A percentile compares a stretch with the other conserved stretches of the same genome.
phyloP scores from a whole-genome alignment of 495 filamentous ascomycete genomes.

The Penicillium waksmanii region DNA sequence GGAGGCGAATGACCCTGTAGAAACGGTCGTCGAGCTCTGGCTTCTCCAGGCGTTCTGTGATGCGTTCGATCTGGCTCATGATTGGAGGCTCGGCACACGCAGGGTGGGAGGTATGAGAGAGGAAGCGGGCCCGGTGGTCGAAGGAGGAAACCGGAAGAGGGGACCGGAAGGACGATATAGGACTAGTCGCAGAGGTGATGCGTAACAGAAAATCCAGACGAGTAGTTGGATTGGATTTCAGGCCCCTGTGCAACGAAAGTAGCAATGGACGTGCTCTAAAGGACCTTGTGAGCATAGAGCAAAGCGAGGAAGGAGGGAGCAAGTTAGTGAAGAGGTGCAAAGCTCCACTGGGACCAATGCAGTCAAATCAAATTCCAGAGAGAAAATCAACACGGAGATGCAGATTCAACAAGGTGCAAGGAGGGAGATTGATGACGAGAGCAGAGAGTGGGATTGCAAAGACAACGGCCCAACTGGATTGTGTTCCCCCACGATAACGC shows the following conservation, averaged over 20 bases:
- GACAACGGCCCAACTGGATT: conserved; percentile 4
- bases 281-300: conserved; percentile 50
- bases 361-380: background rate
- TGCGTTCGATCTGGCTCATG: conserved; percentile 61
- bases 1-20: conserved; percentile 84
- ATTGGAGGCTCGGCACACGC: conserved; percentile 27
- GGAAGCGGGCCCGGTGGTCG: conserved; percentile 24
- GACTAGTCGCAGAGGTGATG: conserved; percentile 19
- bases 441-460: conserved; percentile 11
- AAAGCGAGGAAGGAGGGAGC: conserved; percentile 22
- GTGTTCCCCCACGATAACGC: conserved; percentile 8
- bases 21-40: conserved; percentile 85
- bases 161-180: conserved; percentile 15
- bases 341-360: conserved; percentile 17
- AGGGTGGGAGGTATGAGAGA: conserved; percentile 23
- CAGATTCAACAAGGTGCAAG: background rate
- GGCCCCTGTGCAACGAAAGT: conserved; percentile 38
- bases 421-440: conserved; percentile 14
- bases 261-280: conserved; percentile 21
- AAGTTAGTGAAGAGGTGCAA: background rate
- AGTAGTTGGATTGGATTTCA: conserved; percentile 29
- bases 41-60: conserved; percentile 82
- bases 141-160: conserved; percentile 27
- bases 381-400: background rate
- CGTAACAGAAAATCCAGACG: conserved; percentile 25